Evolutionary conservation across 805 yeast species (phyloP).

Genomic region (Teunomyces lycoperdinae): DNA sequence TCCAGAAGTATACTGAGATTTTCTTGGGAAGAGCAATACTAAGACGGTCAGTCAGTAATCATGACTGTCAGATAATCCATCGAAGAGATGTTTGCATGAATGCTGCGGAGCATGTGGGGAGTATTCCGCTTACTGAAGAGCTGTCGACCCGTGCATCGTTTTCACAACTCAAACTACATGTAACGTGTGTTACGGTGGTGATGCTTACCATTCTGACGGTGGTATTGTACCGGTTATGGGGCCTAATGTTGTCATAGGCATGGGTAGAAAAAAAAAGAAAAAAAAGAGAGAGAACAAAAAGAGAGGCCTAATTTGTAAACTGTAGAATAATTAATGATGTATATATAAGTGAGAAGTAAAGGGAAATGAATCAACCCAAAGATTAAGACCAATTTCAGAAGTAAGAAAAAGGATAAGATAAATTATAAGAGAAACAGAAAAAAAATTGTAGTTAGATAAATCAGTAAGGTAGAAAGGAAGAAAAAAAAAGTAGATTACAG

Average conservation of each 20-base stretch:
- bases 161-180: conserved; percentile 22
- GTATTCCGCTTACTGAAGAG: conserved; percentile 39
- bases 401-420: background rate
- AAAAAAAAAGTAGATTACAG: too few species aligned
- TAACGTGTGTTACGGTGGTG: conserved; percentile 21
- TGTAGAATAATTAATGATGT: background rate
- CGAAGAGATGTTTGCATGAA: conserved; percentile 38
- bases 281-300: background rate
- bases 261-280: background rate
- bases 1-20: conserved; percentile 35
- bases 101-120: conserved; percentile 42
- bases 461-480: too few species aligned
- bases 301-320: background rate
- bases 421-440: too few species aligned
- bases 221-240: conserved; percentile 28
- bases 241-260: conserved; percentile 10
- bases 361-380: too few species aligned
- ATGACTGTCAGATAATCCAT: conserved; percentile 32
- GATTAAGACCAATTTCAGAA: background rate
- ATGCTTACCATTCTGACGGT: conserved; percentile 22
- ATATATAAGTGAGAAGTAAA: background rate
- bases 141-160: conserved; percentile 20
- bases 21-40: conserved; percentile 41
- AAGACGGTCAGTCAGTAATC: conserved; percentile 26
- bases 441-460: too few species aligned